Percentiles rank a stretch among this genome's conserved stretches.
phyloP scores from a whole-genome alignment of 371 early-diverging fungal genomes.

The Aphelidium insulamus region DNA sequence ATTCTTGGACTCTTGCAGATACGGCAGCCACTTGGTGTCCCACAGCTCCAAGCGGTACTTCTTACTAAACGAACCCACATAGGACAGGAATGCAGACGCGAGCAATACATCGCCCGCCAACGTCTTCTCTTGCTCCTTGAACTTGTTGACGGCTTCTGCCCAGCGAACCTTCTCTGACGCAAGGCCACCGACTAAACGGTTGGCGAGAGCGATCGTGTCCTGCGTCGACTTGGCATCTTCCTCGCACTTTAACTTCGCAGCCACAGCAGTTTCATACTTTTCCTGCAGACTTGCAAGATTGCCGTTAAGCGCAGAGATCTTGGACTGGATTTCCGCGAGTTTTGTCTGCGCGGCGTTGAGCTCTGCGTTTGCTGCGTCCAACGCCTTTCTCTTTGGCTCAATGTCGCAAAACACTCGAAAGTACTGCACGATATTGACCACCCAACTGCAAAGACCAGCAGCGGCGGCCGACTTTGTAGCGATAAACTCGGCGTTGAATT shows the following conservation, averaged over 20 bases:
- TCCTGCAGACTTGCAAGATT: constrained; percentile 27
- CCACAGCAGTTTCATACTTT: constrained; percentile 34
- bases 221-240: constrained; percentile 30
- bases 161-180: constrained; percentile 36
- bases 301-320: constrained; percentile 27
- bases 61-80: constrained; percentile 35
- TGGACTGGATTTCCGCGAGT: constrained; percentile 23
- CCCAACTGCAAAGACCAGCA: constrained; percentile 35
- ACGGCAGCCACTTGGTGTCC: constrained; percentile 23
- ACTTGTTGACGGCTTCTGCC: constrained; percentile 25
- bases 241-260: constrained; percentile 30
- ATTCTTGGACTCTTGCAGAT: constrained; percentile 8
- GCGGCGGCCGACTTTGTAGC: constrained; percentile 29
- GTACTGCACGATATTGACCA: constrained; percentile 30
- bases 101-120: constrained; percentile 31
- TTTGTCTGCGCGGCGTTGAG: constrained; percentile 21
- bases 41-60: constrained; percentile 26
- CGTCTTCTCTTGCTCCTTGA: constrained; percentile 34
- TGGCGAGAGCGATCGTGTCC: constrained; percentile 30
- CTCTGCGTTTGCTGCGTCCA: constrained; percentile 25
- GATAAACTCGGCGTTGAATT: constrained; percentile 34
- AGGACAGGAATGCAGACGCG: constrained; percentile 30
- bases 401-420: constrained; percentile 33
- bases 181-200: constrained; percentile 32
- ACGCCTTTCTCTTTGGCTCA: constrained; percentile 29